Base-by-base conservation (phyloP, 306 rosid species). In the Lotus japonicus region DNA sequence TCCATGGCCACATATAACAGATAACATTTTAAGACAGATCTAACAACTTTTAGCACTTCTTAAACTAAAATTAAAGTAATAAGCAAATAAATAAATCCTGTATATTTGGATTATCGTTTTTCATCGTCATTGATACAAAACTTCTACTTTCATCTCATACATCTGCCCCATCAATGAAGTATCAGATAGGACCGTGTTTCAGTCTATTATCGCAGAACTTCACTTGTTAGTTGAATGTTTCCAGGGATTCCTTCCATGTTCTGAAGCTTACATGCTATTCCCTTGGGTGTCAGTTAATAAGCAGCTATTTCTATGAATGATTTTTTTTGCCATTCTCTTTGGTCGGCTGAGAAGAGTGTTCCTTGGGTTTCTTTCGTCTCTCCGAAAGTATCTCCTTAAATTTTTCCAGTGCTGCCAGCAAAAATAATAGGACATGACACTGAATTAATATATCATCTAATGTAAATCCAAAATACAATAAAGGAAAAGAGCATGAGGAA, bases 371-470 rank as follows among this genome's bases (percentile, higher is more conserved):
- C 82, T 41, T 84, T 42, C 80, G 74, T 50, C 77, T 71, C 86
- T 85, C 87, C 33, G 33, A 61, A 72, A 88, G 72, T 4, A 44
- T 78, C 74, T 79, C 88, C 77, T 88, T 88, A 64, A 81, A 64
- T 85, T 82, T 88, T 79, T 83, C 70, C 35, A 88, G 73, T 8
- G 95, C 95, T 88, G 89, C 72, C 75, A 74, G 54, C 13, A 26
- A 39, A 52, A 59, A 48, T 4, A 52, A 39, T 14, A 72, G 53
- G 77, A 67, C 53, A 66, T 36, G 45, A 45, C 12, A 41, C 13
- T 19, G 52, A 71, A 55, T 57, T 8, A 43, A 33, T 11, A 50
- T 73, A 66, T 65, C 50, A 78, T 19, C 31, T 26, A 21, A 77
- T 63, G 39, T 52, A 48, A 64, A 66, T 62, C 56, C 45, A 61